Conservation (phyloP, 1,284 basidiomycete genomes). For the Pseudozyma flocculosa region DNA sequence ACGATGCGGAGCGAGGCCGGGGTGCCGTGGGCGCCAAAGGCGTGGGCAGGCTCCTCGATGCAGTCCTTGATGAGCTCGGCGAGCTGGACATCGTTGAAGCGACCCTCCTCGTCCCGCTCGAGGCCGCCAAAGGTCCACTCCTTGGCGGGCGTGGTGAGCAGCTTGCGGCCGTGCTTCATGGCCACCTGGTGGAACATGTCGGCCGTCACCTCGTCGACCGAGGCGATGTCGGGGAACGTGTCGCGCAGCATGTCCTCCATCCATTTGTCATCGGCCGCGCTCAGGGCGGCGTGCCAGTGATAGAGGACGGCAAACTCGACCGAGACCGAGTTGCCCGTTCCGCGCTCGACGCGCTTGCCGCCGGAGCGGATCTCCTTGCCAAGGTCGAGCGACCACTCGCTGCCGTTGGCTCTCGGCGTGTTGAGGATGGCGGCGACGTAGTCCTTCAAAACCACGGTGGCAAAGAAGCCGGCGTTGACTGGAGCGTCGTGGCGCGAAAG, state of each 20-base stretch:
- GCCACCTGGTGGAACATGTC: conserved; percentile 63
- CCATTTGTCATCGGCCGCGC: conserved; percentile 17
- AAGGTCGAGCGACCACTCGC: conserved; percentile 17
- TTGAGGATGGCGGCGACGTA: conserved; percentile 27
- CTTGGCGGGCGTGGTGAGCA: conserved; percentile 57
- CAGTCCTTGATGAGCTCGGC: conserved; percentile 59
- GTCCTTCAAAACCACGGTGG: conserved; percentile 16
- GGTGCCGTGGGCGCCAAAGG: conserved; percentile 75
- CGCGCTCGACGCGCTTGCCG: conserved; percentile 11
- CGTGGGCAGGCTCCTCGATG: conserved; percentile 68
- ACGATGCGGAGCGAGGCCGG: conserved; percentile 72
- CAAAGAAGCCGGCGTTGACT: conserved; percentile 25
- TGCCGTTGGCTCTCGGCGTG: conserved; percentile 13
- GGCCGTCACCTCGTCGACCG: conserved; percentile 61
- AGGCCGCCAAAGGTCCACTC: conserved; percentile 68
- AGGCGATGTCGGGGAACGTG: conserved; percentile 6
- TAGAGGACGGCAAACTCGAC: conserved; percentile 20
- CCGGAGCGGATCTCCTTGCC: conserved; percentile 15
- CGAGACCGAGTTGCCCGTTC: conserved; percentile 14
- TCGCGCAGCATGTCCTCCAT: conserved; percentile 9
- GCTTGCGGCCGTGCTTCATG: conserved; percentile 4
- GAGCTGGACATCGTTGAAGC: conserved; percentile 72
- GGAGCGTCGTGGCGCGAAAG: too few relatives aligned
- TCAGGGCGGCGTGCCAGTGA: conserved; percentile 20
- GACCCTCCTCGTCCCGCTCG: conserved; percentile 65